Evolutionary conservation across 2,329 filamentous ascomycete species (phyloP), one percentile per base, ranked within the genome.

Genomic region (Graphium sp.): DNA sequence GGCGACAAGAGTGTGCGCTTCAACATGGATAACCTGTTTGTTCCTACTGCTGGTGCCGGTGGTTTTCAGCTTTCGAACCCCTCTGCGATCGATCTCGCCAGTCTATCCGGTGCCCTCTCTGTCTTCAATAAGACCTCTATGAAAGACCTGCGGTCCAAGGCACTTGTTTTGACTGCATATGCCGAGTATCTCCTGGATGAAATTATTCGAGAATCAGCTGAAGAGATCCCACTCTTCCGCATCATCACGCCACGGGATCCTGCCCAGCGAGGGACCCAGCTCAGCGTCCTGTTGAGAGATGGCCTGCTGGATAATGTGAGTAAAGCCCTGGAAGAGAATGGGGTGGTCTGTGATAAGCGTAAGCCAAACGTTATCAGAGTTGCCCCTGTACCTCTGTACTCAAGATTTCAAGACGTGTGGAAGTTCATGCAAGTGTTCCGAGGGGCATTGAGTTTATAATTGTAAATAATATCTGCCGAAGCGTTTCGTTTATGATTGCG

Each of bases 41-140:
- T 72, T 21, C 82, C 84, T 5, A 79, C 80, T 5, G 56, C 67
- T 3, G 84, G 85, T 22, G 84, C 84, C 1, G 71, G 63, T 19
- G 84, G 84, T 5, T 93, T 72, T 51, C 82, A 91, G 49, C 49
- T 87, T n/a, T 82, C 74, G 27, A 93, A 92, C 46, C 82, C 18
- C 67, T 81, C 72, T 0, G 79, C 74, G 8, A 58, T 89, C 6
- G 82, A 91, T 41, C 64, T 85, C 25, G 78, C 77, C 10, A 69
- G 74, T n/a, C 61, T 92, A 3, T 58, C 70, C 7, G 81, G 73
- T 0, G 74, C 77, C 2, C 56, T 93, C 5, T 71, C 73, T 15
- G 62, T 92, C 15, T 89, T 89, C 47, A 64, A 64, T 37, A 62
- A 72, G 45, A 81, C 82, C 0, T 62, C 55, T 22, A 85, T 92